Base-by-base conservation (phyloP, 768 basidiomycete genomes). In the Suillus ampliporus region DNA sequence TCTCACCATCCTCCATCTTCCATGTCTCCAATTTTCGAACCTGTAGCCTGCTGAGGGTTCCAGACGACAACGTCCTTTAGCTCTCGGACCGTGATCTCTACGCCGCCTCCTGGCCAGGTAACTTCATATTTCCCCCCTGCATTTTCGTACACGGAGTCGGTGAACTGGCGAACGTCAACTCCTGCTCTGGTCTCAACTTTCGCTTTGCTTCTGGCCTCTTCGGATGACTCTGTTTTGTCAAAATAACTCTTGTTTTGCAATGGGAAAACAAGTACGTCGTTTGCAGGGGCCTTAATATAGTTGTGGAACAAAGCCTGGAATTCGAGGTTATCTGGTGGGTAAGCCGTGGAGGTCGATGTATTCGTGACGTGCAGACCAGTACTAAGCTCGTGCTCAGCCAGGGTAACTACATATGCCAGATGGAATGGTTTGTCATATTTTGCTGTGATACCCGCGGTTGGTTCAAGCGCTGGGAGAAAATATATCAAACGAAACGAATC, bases 301-400 rank as follows among this genome's bases (percentile, higher is more conserved):
- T 86, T 95, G 77, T 99, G 97, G 59, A 99, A 83, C 50, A 99
- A 82, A 2, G 95, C 91, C 74, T 99, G 97, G 80, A 97, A 99
- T 72, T 90, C 87, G 46, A 98, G 82, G 5, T 71, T 65, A 47
- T 84, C 80, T 0, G 78, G 70, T 4, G 75, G 76, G 56, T 73
- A 73, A 5, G 67, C 64, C 23, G 75, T 74, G 17, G 81, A 78
- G 2, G 76, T 68, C 8, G 86, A 86, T 0, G 86, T 82, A 71
- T 97, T 97, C 65, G 82, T 82, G 65, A 99, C 90, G 70, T 92
- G 89, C 7, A 97, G 82, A 70, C 90, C 86, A 40, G 94, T 93
- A 65, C 82, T 85, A 66, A 99, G 81, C 68, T 90, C 83, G 69
- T 91, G 83, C 65, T 84, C 86, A 14, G 83, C 80, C 62, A 99